These are phyloP conservation scores for Rhizophlyctis rosea DNA, from an alignment of 192 early-diverging fungal genomes.

Conservation along the genomic window DNA sequence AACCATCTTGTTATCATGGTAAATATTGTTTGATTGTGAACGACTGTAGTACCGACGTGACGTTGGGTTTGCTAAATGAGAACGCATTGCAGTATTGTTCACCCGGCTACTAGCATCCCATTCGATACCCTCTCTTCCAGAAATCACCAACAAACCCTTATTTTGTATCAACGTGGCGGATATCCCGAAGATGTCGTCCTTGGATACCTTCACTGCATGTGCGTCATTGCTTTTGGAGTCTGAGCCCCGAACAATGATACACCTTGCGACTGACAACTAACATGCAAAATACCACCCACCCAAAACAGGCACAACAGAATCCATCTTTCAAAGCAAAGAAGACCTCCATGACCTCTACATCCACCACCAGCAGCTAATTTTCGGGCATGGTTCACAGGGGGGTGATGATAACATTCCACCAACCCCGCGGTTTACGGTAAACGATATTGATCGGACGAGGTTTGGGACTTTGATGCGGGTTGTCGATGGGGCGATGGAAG, in stretches of 20 bases:
- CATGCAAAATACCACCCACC: no score
- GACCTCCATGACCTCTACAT: neutral
- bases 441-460: neutral
- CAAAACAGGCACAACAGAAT: constrained; percentile 1
- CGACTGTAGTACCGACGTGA: no score
- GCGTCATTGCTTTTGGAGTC: no score
- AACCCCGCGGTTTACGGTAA: neutral
- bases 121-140: neutral
- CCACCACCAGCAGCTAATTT: neutral
- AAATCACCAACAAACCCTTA: neutral
- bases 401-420: no score
- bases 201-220: neutral
- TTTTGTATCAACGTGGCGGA: neutral
- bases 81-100: neutral
- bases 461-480: no score
- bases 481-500: no score
- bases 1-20: neutral
- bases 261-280: no score
- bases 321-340: neutral
- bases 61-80: no score
- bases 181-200: neutral
- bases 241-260: no score
- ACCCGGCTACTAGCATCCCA: neutral
- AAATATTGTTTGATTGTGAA: no score
- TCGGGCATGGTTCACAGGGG: neutral